These are phyloP conservation scores for Jaminaea rosea DNA, from an alignment of 1,284 basidiomycete species.

Conservation along the genomic window DNA sequence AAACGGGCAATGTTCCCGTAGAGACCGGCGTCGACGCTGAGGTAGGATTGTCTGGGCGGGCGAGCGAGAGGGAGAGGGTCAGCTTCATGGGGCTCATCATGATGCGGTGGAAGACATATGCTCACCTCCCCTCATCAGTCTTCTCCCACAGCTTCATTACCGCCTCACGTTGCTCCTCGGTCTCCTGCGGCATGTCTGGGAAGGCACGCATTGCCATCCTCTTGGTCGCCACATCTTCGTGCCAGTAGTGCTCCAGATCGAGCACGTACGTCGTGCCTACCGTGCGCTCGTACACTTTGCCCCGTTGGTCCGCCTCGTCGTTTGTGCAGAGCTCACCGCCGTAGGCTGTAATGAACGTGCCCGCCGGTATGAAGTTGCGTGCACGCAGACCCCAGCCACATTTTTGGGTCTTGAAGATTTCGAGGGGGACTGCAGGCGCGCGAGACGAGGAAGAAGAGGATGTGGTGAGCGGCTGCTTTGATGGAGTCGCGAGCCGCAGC, in stretches of 20 bases:
- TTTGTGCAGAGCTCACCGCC: constrained; percentile 70
- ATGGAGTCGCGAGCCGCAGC: no score
- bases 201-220: no score
- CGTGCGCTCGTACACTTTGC: constrained; percentile 59
- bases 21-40: constrained; percentile 22
- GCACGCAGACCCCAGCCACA: constrained; percentile 52
- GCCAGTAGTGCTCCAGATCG: constrained; percentile 58
- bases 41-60: constrained; percentile 3
- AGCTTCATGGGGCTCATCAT: no score
- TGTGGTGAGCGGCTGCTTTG: no score
- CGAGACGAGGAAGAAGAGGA: no score
- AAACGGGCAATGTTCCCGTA: constrained; percentile 33
- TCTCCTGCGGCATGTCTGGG: no score
- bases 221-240: not conserved
- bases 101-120: no score
- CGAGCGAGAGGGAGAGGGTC: no score
- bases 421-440: constrained; percentile 36
- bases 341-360: constrained; percentile 73
- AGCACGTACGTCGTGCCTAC: constrained; percentile 76
- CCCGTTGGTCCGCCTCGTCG: constrained; percentile 59
- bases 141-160: no score
- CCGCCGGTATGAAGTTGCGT: constrained; percentile 52
- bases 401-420: constrained; percentile 60
- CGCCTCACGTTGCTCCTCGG: no score
- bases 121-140: no score